Conservation (phyloP, 2,329 filamentous ascomycete genomes). For the Arthrobotrys megalospora region DNA sequence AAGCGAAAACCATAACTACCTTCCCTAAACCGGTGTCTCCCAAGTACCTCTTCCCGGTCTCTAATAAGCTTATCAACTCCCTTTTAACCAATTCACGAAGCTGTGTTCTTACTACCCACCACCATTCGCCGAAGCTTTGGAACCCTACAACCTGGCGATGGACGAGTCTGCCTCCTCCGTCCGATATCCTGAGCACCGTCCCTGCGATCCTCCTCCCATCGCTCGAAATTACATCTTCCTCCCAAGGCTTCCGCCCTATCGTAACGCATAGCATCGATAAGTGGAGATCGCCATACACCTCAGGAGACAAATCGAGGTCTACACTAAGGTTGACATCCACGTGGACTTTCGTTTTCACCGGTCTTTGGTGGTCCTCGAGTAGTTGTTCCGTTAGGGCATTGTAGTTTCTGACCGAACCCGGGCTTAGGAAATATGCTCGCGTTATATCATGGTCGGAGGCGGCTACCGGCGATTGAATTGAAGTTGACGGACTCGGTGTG, state of each 20-base stretch:
- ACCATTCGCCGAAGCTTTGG: conserved; percentile 58
- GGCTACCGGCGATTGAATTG: not conserved
- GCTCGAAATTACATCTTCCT: conserved; percentile 45
- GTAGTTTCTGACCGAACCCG: conserved; percentile 51
- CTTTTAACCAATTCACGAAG: conserved; percentile 30
- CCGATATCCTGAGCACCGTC: conserved; percentile 51
- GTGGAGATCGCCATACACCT: conserved; percentile 56
- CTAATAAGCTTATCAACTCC: not conserved
- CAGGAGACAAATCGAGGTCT: conserved; percentile 53
- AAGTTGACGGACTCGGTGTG: not conserved
- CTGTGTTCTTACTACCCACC: conserved; percentile 57
- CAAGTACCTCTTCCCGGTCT: not conserved
- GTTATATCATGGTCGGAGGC: conserved; percentile 31
- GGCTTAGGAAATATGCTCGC: conserved; percentile 42
- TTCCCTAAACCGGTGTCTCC: not conserved
- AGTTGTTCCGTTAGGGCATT: conserved; percentile 48
- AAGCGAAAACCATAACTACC: conserved; percentile 12
- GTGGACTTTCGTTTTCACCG: conserved; percentile 51
- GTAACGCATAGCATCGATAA: conserved; percentile 56
- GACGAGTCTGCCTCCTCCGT: conserved; percentile 38
- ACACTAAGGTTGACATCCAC: conserved; percentile 56
- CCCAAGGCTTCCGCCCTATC: conserved; percentile 50
- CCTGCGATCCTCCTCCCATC: conserved; percentile 51
- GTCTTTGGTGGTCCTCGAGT: conserved; percentile 54
- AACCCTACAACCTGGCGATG: conserved; percentile 58